Conservation (phyloP, 331 rosid species). For the Quercus tomentella region DNA sequence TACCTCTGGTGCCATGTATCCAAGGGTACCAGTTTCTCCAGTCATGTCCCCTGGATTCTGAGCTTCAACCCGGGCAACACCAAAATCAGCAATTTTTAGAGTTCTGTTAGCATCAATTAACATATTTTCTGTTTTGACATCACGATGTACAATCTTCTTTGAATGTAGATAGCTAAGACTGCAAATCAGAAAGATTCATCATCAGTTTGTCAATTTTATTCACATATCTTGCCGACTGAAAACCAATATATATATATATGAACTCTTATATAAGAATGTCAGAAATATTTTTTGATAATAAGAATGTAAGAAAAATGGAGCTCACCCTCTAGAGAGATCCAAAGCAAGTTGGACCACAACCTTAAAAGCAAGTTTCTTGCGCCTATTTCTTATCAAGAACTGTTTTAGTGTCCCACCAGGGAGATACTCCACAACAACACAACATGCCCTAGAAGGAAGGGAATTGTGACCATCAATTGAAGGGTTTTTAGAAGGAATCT, state of each 20-base stretch:
- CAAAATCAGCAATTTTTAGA: constrained; percentile 87
- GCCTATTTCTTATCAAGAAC: constrained; percentile 45
- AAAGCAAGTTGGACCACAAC: constrained; percentile 75
- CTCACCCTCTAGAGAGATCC: constrained; percentile 85
- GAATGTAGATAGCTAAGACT: constrained; percentile 90
- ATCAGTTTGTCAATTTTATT: not conserved
- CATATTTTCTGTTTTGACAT: constrained; percentile 85
- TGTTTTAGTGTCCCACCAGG: constrained; percentile 77
- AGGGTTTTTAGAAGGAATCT: constrained; percentile 54
- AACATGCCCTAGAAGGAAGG: constrained; percentile 69
- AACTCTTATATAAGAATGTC: not conserved
- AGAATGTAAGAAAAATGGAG: not conserved
- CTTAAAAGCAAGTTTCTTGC: constrained; percentile 64
- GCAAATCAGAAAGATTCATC: constrained; percentile 14
- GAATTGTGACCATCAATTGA: constrained; percentile 31
- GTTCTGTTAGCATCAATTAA: constrained; percentile 36
- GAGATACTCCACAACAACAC: constrained; percentile 74
- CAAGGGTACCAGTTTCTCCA: constrained; percentile 89
- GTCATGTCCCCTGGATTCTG: constrained; percentile 83
- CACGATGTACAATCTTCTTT: constrained; percentile 84
- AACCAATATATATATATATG: not conserved
- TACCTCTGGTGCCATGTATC: constrained; percentile 99
- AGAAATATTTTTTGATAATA: not conserved
- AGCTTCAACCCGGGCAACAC: constrained; percentile 91
- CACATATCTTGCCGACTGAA: not conserved